Percentiles rank a stretch among this genome's conserved stretches.
These are phyloP conservation scores for Triticum timopheevii DNA, from an alignment of 176 grass and related monocot genomes.

Conservation along the genomic window DNA sequence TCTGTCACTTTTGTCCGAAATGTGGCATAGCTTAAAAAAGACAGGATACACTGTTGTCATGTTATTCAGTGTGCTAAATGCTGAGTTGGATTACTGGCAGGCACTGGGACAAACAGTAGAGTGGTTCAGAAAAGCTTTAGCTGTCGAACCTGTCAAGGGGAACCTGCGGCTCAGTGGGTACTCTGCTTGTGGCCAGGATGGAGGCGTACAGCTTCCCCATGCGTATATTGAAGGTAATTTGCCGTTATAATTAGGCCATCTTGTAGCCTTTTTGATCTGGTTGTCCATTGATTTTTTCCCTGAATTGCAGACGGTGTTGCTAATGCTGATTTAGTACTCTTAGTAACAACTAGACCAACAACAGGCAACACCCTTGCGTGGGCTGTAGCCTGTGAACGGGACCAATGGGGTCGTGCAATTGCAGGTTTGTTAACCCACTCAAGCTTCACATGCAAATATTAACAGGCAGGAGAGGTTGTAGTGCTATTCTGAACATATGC, in stretches of 20 bases:
- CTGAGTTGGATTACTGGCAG: slow-evolving; percentile 41
- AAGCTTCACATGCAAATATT: not conserved
- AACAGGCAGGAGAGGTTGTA: not conserved
- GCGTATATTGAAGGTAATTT: slow-evolving; percentile 87
- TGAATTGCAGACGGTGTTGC: slow-evolving; percentile 78
- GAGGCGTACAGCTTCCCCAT: slow-evolving; percentile 94
- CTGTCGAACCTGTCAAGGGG: slow-evolving; percentile 97
- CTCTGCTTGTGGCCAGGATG: slow-evolving; percentile 98
- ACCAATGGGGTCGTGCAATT: slow-evolving; percentile 98
- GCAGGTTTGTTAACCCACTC: slow-evolving; percentile 56
- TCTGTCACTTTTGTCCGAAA: not conserved
- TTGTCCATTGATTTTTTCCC: slow-evolving; percentile 7
- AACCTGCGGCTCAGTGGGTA: slow-evolving; percentile 95
- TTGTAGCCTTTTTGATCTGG: not conserved
- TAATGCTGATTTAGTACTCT: slow-evolving; percentile 91
- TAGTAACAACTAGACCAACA: slow-evolving; percentile 98
- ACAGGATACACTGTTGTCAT: not conserved
- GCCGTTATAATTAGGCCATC: not conserved
- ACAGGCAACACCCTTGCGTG: slow-evolving; percentile 99
- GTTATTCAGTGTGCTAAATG: slow-evolving; percentile 26
- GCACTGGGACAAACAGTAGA: slow-evolving; percentile 90
- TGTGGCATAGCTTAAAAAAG: not conserved
- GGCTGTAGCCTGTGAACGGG: slow-evolving; percentile 97
- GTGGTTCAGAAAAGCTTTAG: slow-evolving; percentile 98
- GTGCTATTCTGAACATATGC: not conserved